These are phyloP conservation scores for Lactarius evosmus DNA, from an alignment of 768 basidiomycete species.

Conservation along the genomic window DNA sequence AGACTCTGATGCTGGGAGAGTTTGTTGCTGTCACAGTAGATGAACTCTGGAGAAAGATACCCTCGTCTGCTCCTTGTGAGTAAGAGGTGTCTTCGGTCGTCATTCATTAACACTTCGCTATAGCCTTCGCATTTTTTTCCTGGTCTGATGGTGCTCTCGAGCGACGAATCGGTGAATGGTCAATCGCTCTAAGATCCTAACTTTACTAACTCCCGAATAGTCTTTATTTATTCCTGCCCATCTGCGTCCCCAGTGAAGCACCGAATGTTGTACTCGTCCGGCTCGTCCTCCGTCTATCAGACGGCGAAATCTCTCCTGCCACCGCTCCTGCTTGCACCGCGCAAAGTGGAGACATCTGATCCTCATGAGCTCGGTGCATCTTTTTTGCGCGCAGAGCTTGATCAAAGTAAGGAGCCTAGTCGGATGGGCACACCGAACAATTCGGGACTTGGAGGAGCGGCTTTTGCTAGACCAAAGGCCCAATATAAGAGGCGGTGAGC, in stretches of 20 bases:
- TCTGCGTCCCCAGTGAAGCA: conserved; percentile 73
- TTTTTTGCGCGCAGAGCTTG: conserved; percentile 59
- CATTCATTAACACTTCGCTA: conserved; percentile 16
- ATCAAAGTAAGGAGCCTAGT: conserved; percentile 31
- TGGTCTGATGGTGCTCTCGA: conserved; percentile 53
- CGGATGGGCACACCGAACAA: conserved; percentile 28
- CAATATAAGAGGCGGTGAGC: conserved; percentile 51
- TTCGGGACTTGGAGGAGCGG: conserved; percentile 38
- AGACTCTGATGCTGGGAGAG: conserved; percentile 52
- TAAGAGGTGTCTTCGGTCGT: conserved; percentile 13
- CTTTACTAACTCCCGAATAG: conserved; percentile 37
- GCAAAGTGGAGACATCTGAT: conserved; percentile 83
- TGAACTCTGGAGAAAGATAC: conserved; percentile 48
- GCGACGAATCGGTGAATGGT: conserved; percentile 57
- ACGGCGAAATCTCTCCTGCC: conserved; percentile 52
- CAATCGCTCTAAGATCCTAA: conserved; percentile 7
- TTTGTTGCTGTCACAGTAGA: conserved; percentile 41
- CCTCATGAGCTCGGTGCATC: conserved; percentile 66
- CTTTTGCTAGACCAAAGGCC: conserved; percentile 69
- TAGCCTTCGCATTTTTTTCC: conserved; percentile 62
- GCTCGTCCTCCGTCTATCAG: conserved; percentile 53
- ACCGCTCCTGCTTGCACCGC: conserved; percentile 43
- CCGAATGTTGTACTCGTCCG: conserved; percentile 87
- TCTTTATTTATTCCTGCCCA: conserved; percentile 93
- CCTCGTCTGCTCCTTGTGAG: conserved; percentile 55